Percentiles rank a stretch among this genome's conserved stretches.
These are phyloP conservation scores for Physaria fendleri DNA, from an alignment of 345 rosid species.

Conservation along the genomic window DNA sequence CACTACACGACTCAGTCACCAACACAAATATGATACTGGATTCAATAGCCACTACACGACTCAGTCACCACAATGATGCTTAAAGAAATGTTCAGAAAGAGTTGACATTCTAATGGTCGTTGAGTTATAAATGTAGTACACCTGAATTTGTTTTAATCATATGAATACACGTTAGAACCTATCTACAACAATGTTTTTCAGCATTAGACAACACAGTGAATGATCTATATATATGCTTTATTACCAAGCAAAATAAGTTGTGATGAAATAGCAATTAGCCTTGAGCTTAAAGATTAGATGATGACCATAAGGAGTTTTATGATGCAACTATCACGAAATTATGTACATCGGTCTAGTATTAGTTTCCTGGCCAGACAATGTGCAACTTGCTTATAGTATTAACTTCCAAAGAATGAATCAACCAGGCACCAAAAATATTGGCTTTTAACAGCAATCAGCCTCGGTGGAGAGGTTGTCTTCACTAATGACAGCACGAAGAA, in stretches of 20 bases:
- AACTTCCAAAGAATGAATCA: slow-evolving; percentile 7
- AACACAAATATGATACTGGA: too few relatives aligned
- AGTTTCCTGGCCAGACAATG: slow-evolving; percentile 8
- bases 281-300: background rate
- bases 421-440: background rate
- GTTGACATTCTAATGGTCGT: slow-evolving; percentile 13
- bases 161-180: background rate
- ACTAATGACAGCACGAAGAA: too few relatives aligned
- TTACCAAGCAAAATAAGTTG: too few relatives aligned
- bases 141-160: background rate
- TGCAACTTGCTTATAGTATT: too few relatives aligned
- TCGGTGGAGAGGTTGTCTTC: too few relatives aligned
- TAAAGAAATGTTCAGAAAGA: slow-evolving; percentile 3
- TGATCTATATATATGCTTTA: background rate
- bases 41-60: background rate
- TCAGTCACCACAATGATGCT: slow-evolving; percentile 5
- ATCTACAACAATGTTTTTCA: background rate
- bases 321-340: background rate
- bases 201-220: background rate
- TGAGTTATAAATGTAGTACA: background rate
- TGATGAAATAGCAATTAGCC: background rate
- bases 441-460: too few relatives aligned
- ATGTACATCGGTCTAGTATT: background rate
- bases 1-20: background rate
- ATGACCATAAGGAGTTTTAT: background rate